Evolutionary conservation across 164 flowering plant genomes (phyloP), one percentile per base, ranked within the genome.

Genomic region (Houttuynia cordata): DNA sequence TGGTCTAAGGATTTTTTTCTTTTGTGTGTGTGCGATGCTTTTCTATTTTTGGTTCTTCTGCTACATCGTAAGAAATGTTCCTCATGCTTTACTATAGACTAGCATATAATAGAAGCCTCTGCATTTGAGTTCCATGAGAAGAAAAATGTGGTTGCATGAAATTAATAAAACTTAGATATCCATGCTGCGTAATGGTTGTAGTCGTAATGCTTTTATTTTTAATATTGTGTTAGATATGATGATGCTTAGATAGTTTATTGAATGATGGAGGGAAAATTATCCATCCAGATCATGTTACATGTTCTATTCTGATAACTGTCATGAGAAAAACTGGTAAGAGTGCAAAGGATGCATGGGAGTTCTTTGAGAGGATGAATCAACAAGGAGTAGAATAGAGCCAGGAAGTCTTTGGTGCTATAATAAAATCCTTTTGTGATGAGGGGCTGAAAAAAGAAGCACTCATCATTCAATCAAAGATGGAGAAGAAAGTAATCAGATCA

Each of bases 391-490:
- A 79, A 52, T 87, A 90, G 93, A 79, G 86, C 75, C 47, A 67
- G 54, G 96, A 92, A 73, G 82, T 83, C 45, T 51, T 84, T 56
- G 93, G 91, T 62, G 84, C 93, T 64, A 75, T 92, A n/a, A 76
- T 89, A 24, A 89, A 92, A 75, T 83, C 88, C 12, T 92, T 89
- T 67, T 92, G 96, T 63, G 82, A 85, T 22, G 96, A 92, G 80
- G 98, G 98, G 24, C 77, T 92, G 60, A 82, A 72, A 74, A 78
- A 78, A 25, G 85, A 89, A 74, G 98, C 98, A 42, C 89, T 92
- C 61, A 72, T 87, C 41, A 79, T 92, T 72, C 96, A 85, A 64
- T 56, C 75, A 51, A 93, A 92, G 68, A 85, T 92, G 91, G 96
- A 83, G 80, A 92, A 80, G 76, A 86, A 78, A 68, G 96, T 96